phyloP scores from a whole-genome alignment of 345 rosid genomes.

The Heritiera fomes region DNA sequence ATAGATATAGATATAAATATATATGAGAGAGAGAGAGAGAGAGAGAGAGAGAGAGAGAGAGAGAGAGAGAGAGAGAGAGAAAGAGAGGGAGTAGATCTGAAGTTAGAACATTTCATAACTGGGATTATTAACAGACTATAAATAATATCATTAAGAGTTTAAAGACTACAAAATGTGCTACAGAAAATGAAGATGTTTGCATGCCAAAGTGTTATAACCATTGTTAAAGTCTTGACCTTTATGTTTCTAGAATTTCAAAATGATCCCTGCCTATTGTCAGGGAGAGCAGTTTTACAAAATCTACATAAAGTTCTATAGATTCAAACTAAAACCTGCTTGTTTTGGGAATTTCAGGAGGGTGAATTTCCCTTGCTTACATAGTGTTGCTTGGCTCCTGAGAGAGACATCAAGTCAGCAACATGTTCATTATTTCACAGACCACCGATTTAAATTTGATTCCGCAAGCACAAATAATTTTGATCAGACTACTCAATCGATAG shows the following conservation, averaged over 20 bases:
- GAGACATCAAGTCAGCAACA: not conserved
- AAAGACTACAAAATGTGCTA: not conserved
- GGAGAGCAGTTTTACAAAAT: not conserved
- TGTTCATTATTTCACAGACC: slow-evolving; percentile 1
- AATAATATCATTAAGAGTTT: not conserved
- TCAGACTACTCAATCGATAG: slow-evolving; percentile 1
- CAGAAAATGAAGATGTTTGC: not conserved
- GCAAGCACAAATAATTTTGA: not conserved
- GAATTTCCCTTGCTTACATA: not conserved
- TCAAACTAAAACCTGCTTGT: not conserved
- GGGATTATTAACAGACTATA: slow-evolving; percentile 1
- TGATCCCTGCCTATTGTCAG: not conserved
- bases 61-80: not conserved
- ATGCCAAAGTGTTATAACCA: not conserved
- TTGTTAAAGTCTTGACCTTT: not conserved
- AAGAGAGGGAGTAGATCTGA: too few relatives aligned
- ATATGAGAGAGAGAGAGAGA: not conserved
- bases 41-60: not conserved
- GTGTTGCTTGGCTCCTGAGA: slow-evolving; percentile 6
- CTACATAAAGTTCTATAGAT: not conserved
- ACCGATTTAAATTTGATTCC: not conserved
- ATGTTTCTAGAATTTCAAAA: slow-evolving; percentile 1
- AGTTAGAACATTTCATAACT: not conserved
- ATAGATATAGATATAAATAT: too few relatives aligned
- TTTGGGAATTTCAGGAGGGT: slow-evolving; percentile 4